Evolutionary conservation across 805 yeast species (phyloP), one percentile per base, ranked within the genome.

Genomic region (Jamesozyma jinghongensis): DNA sequence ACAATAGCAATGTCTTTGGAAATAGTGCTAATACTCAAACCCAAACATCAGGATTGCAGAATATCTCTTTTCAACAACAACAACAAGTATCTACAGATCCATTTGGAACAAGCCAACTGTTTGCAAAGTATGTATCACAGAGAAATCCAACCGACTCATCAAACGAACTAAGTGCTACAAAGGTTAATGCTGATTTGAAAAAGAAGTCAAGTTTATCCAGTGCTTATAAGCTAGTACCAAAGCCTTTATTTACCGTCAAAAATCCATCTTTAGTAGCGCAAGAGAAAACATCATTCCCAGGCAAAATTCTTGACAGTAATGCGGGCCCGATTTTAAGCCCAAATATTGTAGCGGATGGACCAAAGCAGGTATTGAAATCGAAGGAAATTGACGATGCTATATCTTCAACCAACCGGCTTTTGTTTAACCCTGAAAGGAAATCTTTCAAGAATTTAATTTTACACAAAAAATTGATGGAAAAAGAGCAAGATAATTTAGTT

Each of bases 191-290:
- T 2, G 57, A 66, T 30, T 66, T 60, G 32, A 81, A 76, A 58
- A 81, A 77, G 57, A 71, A 74, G 36, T 75, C 74, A 18, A 73
- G 75, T 8, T 61, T 81, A 32, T 54, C 74, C 35, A 65, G 75
- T n/a, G 78, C 83, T 1, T 79, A 75, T 49, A 74, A 74, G 53
- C 62, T 81, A 27, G 71, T 81, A 1, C 88, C 92, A 34, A 75
- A 69, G 42, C 79, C 83, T 2, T 56, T 77, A 34, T 75, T 75
- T 46, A 59, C 64, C 32, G 39, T 43, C 8, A 38, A 22, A 22
- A 22, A 22, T 22, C 26, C 26, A 22, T 7, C 10, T 22, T 22
- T 22, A 22, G 10, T 10, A 10, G 26, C 26, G 10, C 26, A 22
- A 22, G 10, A 22, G 10, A 22, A 22, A 10, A 22, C 26, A 10